phyloP scores from a whole-genome alignment of 306 rosid species.

The Quercus mongolica region DNA sequence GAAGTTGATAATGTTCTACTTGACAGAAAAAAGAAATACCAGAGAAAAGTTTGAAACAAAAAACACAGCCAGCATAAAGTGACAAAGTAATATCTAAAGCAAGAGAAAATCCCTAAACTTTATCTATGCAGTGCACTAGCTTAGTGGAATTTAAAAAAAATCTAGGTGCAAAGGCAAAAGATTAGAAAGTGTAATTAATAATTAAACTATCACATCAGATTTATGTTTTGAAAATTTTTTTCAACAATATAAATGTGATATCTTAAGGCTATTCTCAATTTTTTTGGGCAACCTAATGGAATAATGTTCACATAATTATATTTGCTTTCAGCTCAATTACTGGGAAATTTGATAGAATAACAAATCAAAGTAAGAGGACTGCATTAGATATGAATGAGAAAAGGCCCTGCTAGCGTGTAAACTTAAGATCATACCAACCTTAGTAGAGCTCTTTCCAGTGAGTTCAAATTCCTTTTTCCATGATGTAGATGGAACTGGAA shows the following conservation, averaged over 20 bases:
- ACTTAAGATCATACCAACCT: conserved; percentile 49
- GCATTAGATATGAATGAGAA: not conserved
- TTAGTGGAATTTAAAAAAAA: not conserved
- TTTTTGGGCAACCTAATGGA: too few species aligned
- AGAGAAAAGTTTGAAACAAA: not conserved
- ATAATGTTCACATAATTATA: too few species aligned
- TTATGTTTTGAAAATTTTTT: not conserved
- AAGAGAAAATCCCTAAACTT: not conserved
- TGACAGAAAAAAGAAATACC: not conserved
- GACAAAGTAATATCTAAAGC: not conserved
- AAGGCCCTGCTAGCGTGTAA: not conserved
- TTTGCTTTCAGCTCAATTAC: too few species aligned
- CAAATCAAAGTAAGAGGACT: not conserved
- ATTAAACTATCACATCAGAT: too few species aligned
- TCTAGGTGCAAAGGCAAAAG: not conserved
- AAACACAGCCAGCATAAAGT: not conserved
- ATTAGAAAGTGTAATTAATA: too few species aligned
- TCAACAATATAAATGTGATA: not conserved
- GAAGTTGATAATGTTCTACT: not conserved
- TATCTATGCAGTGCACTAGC: not conserved
- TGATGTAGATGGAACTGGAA: conserved; percentile 71
- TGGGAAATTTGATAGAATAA: not conserved
- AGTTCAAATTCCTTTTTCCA: conserved; percentile 79
- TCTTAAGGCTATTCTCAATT: not conserved
- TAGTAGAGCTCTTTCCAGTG: conserved; percentile 47